Percentiles rank a stretch among this genome's conserved stretches.
These are phyloP conservation scores for Penicillium flavigenum DNA, from an alignment of 495 filamentous ascomycete genomes.

Conservation along the genomic window DNA sequence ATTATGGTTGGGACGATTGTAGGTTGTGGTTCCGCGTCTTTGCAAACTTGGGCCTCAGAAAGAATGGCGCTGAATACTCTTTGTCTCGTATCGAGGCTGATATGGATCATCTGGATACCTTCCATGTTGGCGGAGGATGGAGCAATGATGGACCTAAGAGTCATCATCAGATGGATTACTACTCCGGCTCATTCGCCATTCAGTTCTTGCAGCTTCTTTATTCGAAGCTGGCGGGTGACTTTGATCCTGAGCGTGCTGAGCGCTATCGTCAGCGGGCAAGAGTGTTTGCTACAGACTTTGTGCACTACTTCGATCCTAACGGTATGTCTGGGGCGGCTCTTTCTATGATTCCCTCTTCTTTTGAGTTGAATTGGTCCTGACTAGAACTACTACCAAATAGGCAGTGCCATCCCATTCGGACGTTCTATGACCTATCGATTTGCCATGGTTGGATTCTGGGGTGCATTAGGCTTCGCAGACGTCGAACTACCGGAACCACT, in stretches of 20 bases:
- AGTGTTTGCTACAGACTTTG: conserved; percentile 64
- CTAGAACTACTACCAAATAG: conserved; percentile 12
- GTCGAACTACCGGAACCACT: conserved; percentile 68
- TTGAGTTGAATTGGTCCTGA: conserved; percentile 4
- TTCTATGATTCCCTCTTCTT: neutral
- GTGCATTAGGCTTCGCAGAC: conserved; percentile 70
- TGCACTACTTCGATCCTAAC: conserved; percentile 70
- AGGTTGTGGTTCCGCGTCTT: conserved; percentile 79
- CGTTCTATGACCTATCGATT: conserved; percentile 76
- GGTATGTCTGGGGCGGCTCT: conserved; percentile 33
- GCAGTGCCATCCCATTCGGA: conserved; percentile 68
- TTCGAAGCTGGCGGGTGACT: conserved; percentile 66
- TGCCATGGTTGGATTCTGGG: conserved; percentile 82
- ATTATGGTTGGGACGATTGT: neutral
- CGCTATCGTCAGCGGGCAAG: conserved; percentile 67
- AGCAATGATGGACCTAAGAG: conserved; percentile 75
- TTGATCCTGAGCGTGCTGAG: conserved; percentile 64
- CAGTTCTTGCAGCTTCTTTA: conserved; percentile 77
- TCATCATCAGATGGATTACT: conserved; percentile 80
- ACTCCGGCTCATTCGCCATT: conserved; percentile 77
- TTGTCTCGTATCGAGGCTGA: conserved; percentile 66
- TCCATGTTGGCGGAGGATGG: conserved; percentile 78
- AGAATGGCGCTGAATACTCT: conserved; percentile 65
- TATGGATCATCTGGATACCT: conserved; percentile 74
- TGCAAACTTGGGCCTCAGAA: conserved; percentile 72